These are phyloP conservation scores for Magnaporthales sp. DNA, from an alignment of 2,329 filamentous ascomycete genomes.

Conservation along the genomic window DNA sequence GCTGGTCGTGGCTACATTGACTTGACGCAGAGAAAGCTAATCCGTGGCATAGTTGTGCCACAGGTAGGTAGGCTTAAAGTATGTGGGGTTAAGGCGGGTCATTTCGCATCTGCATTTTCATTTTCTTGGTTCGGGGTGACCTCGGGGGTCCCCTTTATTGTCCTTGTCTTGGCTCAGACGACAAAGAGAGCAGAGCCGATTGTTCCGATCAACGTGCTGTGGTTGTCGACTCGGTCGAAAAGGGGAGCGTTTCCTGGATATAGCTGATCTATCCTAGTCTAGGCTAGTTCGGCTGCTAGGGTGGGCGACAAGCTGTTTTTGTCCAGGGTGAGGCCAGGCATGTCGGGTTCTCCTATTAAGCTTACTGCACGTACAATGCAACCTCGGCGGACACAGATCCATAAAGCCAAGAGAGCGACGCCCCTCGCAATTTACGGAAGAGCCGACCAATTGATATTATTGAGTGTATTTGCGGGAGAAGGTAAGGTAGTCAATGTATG, in stretches of 20 bases:
- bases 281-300: background rate
- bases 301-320: background rate
- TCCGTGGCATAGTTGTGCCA: background rate
- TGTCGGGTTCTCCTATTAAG: background rate
- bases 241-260: background rate
- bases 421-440: background rate
- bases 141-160: background rate
- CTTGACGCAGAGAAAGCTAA: background rate
- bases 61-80: background rate
- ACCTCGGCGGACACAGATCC: background rate
- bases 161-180: background rate
- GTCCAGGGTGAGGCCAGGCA: background rate
- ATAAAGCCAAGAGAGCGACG: background rate
- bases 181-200: conserved; percentile 1
- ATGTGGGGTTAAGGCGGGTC: background rate
- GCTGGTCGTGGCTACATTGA: background rate
- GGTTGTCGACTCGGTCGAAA: background rate
- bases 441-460: background rate
- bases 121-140: background rate
- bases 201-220: background rate
- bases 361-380: background rate
- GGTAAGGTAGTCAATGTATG: too few species aligned
- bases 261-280: background rate
- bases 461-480: too few species aligned
- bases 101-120: background rate